Conservation (phyloP, 2,329 filamentous ascomycete genomes). For the Claviceps arundinis region DNA sequence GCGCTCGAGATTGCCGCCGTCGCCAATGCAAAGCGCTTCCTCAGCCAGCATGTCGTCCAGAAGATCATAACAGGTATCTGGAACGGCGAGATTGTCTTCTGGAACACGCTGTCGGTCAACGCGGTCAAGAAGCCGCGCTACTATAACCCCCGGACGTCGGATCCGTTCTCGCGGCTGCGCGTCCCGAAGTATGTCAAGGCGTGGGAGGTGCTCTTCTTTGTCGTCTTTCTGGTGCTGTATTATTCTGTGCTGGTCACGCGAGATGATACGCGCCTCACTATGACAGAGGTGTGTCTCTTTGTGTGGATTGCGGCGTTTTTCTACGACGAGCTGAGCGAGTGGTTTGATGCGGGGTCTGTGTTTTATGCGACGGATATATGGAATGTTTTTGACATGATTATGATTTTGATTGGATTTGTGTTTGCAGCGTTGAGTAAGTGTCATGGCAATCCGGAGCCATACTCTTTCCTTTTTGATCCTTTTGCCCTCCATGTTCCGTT, state of each 20-base stretch:
- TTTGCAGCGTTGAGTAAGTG: constrained; percentile 60
- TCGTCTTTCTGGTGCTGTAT: constrained; percentile 63
- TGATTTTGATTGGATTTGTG: constrained; percentile 57
- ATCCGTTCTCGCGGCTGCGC: constrained; percentile 61
- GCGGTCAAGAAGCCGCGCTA: constrained; percentile 63
- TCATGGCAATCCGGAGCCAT: neutral
- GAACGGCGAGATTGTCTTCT: constrained; percentile 78
- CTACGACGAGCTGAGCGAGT: constrained; percentile 77
- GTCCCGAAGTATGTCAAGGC: constrained; percentile 77
- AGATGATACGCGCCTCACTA: constrained; percentile 51
- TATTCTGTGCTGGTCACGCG: constrained; percentile 74
- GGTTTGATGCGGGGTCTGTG: constrained; percentile 71
- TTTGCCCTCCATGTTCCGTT: neutral
- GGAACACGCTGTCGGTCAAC: constrained; percentile 62
- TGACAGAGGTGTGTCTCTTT: constrained; percentile 60
- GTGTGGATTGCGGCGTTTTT: constrained; percentile 79
- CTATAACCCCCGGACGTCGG: constrained; percentile 54
- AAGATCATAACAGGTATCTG: constrained; percentile 75
- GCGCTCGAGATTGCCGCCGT: constrained; percentile 78
- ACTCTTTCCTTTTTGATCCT: neutral
- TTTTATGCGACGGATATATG: constrained; percentile 79
- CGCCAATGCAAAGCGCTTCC: constrained; percentile 69
- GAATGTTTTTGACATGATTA: constrained; percentile 61
- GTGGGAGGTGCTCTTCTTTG: constrained; percentile 74
- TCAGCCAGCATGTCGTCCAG: constrained; percentile 69